Conservation (phyloP, 2,329 filamentous ascomycete genomes). For the Phyllosticta ampelicida region DNA sequence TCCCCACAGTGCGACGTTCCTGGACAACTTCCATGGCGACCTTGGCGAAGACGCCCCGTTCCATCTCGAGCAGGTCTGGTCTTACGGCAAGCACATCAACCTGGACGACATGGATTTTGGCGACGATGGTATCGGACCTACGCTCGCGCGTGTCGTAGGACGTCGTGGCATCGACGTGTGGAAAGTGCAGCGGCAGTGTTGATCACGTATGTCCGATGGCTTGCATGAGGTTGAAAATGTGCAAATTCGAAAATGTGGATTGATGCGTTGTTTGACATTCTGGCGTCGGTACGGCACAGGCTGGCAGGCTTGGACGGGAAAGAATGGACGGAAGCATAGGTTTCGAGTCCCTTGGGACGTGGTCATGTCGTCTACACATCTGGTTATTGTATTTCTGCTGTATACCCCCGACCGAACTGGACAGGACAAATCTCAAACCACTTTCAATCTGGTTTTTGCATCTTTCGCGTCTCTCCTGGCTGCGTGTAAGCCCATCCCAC, state of each 20-base stretch:
- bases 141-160: conserved; percentile 53
- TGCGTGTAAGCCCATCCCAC: neutral
- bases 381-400: neutral
- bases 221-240: neutral
- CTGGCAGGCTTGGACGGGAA: neutral
- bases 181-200: conserved; percentile 30
- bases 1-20: conserved; percentile 58
- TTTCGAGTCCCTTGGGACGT: too few relatives aligned
- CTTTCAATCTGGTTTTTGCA: neutral
- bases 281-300: neutral
- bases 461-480: neutral
- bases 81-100: conserved; percentile 57
- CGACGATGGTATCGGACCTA: conserved; percentile 64
- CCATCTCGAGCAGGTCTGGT: conserved; percentile 60
- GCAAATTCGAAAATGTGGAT: neutral
- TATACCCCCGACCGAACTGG: neutral
- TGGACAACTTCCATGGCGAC: conserved; percentile 43
- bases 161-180: conserved; percentile 37
- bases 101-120: conserved; percentile 72
- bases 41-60: conserved; percentile 31
- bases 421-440: neutral
- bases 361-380: neutral
- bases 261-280: neutral
- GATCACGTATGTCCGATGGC: neutral
- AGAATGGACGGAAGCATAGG: neutral